These are phyloP conservation scores for Dendrobium nobile DNA, from an alignment of 106 monocot genomes.

Conservation along the genomic window DNA sequence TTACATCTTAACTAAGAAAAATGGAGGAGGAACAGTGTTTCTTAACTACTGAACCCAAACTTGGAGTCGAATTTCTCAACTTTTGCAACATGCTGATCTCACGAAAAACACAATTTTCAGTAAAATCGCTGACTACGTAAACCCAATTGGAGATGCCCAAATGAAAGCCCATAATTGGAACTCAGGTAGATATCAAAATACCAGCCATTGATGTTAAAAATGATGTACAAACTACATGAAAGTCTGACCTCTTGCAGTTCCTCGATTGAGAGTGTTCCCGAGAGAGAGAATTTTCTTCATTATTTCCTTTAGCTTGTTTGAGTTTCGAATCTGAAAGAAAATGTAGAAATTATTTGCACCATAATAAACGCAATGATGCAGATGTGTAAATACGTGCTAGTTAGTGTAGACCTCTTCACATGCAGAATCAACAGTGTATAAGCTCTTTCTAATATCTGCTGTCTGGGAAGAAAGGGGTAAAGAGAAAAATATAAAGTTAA, in stretches of 20 bases:
- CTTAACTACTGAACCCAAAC: too few species aligned
- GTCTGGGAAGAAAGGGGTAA: conserved; percentile 34
- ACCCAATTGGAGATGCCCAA: too few species aligned
- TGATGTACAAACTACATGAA: too few species aligned
- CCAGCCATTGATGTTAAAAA: too few species aligned
- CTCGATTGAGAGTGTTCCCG: conserved; percentile 87
- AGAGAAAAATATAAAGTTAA: neutral
- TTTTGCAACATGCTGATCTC: too few species aligned
- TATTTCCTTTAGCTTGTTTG: conserved; percentile 83
- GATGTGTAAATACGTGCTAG: neutral
- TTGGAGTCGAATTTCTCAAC: too few species aligned
- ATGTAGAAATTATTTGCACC: neutral
- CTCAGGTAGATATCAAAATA: too few species aligned
- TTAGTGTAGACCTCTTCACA: conserved; percentile 58
- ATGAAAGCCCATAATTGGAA: too few species aligned
- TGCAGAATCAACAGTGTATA: conserved; percentile 49
- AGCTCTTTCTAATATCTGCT: conserved; percentile 57
- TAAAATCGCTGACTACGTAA: too few species aligned
- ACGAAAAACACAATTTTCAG: too few species aligned
- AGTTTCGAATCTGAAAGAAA: conserved; percentile 53
- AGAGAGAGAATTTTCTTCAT: conserved; percentile 89
- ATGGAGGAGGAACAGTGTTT: too few species aligned
- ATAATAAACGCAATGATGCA: neutral
- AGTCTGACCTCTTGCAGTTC: conserved; percentile 78
- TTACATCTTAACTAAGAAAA: too few species aligned